Conservation (phyloP, 2,329 filamentous ascomycete genomes). For the Cadophora sp. region DNA sequence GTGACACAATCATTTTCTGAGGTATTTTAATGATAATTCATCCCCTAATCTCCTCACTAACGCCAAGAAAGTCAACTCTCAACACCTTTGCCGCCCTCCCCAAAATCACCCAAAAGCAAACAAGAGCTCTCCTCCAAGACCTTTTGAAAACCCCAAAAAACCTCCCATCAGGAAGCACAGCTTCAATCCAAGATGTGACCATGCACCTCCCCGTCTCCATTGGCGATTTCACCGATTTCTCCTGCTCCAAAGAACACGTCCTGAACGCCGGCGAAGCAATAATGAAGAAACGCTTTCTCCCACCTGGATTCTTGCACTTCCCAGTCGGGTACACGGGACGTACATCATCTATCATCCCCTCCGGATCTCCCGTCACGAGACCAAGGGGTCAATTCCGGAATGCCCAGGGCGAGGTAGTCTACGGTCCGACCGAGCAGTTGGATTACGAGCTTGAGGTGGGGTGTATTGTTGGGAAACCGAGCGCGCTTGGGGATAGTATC, state of each 20-base stretch:
- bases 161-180: slow-evolving; percentile 38
- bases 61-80: slow-evolving; percentile 47
- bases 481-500: slow-evolving; percentile 48
- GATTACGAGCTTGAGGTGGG: slow-evolving; percentile 46
- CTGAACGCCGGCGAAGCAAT: slow-evolving; percentile 56
- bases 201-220: slow-evolving; percentile 63
- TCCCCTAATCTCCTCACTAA: neutral
- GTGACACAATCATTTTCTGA: slow-evolving; percentile 32
- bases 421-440: slow-evolving; percentile 39
- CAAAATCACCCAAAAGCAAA: slow-evolving; percentile 47
- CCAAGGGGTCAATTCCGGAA: slow-evolving; percentile 53
- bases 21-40: neutral
- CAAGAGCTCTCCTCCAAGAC: slow-evolving; percentile 51
- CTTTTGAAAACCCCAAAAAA: slow-evolving; percentile 42
- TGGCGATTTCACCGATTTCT: slow-evolving; percentile 65
- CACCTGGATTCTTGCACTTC: slow-evolving; percentile 56
- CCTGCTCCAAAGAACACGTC: slow-evolving; percentile 59
- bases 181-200: slow-evolving; percentile 49
- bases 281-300: slow-evolving; percentile 48
- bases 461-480: slow-evolving; percentile 45
- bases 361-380: slow-evolving; percentile 55
- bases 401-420: slow-evolving; percentile 32
- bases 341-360: slow-evolving; percentile 58
- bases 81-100: slow-evolving; percentile 58
- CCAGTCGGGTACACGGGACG: slow-evolving; percentile 62